A percentile compares a stretch with the other conserved stretches of the same genome.
These are phyloP conservation scores for Prinsepia uniflora DNA, from an alignment of 306 rosid species.

Conservation along the genomic window DNA sequence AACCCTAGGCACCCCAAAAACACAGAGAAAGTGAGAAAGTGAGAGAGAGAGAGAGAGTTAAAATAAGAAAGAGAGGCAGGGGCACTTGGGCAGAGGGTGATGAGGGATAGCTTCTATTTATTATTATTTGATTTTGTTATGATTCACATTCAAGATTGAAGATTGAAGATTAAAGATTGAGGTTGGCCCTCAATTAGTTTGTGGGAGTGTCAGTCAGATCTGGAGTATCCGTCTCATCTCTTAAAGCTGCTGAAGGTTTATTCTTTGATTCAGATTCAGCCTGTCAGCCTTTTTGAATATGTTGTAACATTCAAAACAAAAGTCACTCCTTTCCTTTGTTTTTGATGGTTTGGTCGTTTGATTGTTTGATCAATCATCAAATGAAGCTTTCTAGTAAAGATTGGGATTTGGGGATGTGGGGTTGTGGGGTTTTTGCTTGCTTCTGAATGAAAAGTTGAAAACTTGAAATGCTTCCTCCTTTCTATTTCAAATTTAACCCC, in stretches of 20 bases:
- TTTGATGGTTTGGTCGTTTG: too few species aligned
- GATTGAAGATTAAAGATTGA: too few species aligned
- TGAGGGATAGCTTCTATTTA: neutral
- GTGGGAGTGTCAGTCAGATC: neutral
- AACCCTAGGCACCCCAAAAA: slow-evolving; percentile 6
- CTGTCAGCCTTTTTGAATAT: neutral
- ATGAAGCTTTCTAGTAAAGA: neutral
- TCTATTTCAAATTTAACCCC: neutral
- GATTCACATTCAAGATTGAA: neutral
- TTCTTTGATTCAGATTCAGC: neutral
- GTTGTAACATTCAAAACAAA: neutral
- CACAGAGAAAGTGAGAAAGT: neutral
- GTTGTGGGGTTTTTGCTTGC: neutral
- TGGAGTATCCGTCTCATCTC: neutral
- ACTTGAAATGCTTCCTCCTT: neutral
- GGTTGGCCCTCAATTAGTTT: neutral
- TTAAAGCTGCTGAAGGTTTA: neutral
- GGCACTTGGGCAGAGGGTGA: neutral
- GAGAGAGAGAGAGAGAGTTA: neutral
- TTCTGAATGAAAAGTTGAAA: neutral
- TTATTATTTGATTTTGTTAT: neutral
- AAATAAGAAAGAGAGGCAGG: neutral
- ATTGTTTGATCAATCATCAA: neutral
- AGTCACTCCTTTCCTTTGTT: neutral
- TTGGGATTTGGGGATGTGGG: neutral